Evolutionary conservation across 176 grass and related monocot species (phyloP).

Genomic region (Themeda triandra): DNA sequence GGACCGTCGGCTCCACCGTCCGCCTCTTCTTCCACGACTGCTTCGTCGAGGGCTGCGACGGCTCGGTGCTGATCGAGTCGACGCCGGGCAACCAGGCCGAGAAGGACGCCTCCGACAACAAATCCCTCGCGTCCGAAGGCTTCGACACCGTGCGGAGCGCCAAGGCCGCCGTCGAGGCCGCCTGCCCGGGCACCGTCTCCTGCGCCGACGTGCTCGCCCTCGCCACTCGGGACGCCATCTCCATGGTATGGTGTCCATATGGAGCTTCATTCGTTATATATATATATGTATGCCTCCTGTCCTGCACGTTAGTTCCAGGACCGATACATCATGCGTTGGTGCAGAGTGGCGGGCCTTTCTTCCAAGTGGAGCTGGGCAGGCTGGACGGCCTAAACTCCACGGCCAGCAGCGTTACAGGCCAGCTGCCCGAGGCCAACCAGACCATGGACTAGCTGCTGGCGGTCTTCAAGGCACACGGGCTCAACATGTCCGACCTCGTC

Average conservation of each 20-base stretch:
- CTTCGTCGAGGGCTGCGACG: constrained; percentile 87
- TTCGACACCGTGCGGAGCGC: constrained; percentile 67
- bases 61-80: constrained; percentile 68
- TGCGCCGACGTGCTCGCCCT: constrained; percentile 86
- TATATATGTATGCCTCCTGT: too few species aligned
- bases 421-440: constrained; percentile 42
- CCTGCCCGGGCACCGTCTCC: constrained; percentile 60
- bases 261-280: too few species aligned
- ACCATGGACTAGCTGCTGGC: constrained; percentile 41
- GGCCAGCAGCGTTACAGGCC: constrained; percentile 42
- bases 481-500: constrained; percentile 58
- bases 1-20: constrained; percentile 46
- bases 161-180: constrained; percentile 69
- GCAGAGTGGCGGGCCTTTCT: constrained; percentile 60
- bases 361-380: constrained; percentile 72
- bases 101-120: constrained; percentile 71
- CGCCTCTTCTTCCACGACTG: constrained; percentile 97
- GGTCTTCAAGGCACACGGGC: constrained; percentile 46
- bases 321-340: too few species aligned
- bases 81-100: constrained; percentile 55
- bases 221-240: constrained; percentile 63
- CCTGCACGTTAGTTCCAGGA: too few species aligned
- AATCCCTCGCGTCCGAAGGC: constrained; percentile 58
- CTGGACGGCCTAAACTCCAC: constrained; percentile 61
- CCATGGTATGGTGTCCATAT: constrained; percentile 34